Conservation (phyloP, 768 basidiomycete genomes). For the Mycena kentingensis region DNA sequence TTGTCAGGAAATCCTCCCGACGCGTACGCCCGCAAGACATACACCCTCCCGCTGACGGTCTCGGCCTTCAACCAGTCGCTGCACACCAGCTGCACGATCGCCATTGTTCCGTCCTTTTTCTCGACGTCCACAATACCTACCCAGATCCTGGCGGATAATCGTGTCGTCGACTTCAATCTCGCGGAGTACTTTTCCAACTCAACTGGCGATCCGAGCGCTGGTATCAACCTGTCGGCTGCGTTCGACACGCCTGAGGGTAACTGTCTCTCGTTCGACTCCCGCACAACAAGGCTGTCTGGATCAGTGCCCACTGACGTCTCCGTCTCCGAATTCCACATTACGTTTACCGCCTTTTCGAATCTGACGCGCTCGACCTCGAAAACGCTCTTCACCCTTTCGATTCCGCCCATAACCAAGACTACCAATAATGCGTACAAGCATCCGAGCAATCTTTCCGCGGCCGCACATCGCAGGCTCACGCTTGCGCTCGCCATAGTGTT, state of each 20-base stretch:
- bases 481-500: constrained; percentile 65
- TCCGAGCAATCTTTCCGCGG: constrained; percentile 39
- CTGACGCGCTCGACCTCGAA: constrained; percentile 74
- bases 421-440: constrained; percentile 39
- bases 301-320: constrained; percentile 51
- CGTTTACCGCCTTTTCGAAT: constrained; percentile 69
- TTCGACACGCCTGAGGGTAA: constrained; percentile 53
- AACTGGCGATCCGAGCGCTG: constrained; percentile 39
- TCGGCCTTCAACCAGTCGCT: constrained; percentile 71
- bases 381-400: constrained; percentile 53
- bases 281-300: constrained; percentile 52
- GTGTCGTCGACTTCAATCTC: constrained; percentile 55
- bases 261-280: constrained; percentile 57
- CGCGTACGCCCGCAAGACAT: constrained; percentile 34
- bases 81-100: constrained; percentile 62
- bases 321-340: constrained; percentile 45
- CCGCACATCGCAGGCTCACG: constrained; percentile 50
- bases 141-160: constrained; percentile 53
- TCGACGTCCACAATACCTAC: constrained; percentile 55
- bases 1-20: constrained; percentile 68
- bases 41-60: constrained; percentile 60
- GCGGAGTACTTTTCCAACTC: constrained; percentile 56
- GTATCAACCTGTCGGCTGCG: constrained; percentile 55
- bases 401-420: constrained; percentile 41
- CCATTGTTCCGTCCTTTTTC: constrained; percentile 76